Base-by-base conservation (phyloP, 495 filamentous ascomycete genomes). In the Symbiotaphrina buchneri region DNA sequence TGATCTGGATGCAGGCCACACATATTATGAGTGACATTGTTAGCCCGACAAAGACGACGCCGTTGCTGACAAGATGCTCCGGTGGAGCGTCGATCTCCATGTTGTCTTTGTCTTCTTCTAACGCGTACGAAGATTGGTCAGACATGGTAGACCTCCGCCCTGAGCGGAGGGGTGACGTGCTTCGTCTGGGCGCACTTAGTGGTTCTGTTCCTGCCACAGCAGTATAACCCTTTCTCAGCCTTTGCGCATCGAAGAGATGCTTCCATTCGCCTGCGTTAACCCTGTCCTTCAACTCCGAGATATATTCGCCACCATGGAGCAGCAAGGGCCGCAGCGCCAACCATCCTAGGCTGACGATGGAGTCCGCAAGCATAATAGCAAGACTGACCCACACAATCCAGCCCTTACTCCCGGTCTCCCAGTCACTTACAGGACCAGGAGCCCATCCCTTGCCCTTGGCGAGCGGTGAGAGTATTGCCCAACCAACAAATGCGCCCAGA, bases 321-420 rank as follows among this genome's bases (percentile, higher is more conserved):
- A 76, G 41, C 1, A 74, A 31, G 5, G 76, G 71, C 18, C 65
- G 68, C 6, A 74, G 34, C 4, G 81, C 58, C 16, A 99, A 58
- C 56, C 80, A 83, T 3, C 77, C 70, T 13, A 99, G 62, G 40
- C 78, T 93, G 32, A 94, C 63, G 3, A 95, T 54, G 2, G 84
- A 77, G 51, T 99, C 87, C 5, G 80, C 74, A 38, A 99, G 64
- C 87, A 99, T 99, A 38, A 99, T 90, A 1, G 87, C 81, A 19
- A 99, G 51, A 34, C 77, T 85, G 1, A 85, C 55, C 87, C 87
- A 99, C 0, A 95, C 78, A 35, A 99, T 93, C 87, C 87, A 99
- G 14, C 85, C 87, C 56, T 94, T 92, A 45, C 76, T 87, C 5
- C 87, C 87, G 20, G 56, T 65, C 34, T 74, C 71, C 90, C 90